Evolutionary conservation across 202 grass and related monocot species (phyloP).

Genomic region (Panicum virgatum): DNA sequence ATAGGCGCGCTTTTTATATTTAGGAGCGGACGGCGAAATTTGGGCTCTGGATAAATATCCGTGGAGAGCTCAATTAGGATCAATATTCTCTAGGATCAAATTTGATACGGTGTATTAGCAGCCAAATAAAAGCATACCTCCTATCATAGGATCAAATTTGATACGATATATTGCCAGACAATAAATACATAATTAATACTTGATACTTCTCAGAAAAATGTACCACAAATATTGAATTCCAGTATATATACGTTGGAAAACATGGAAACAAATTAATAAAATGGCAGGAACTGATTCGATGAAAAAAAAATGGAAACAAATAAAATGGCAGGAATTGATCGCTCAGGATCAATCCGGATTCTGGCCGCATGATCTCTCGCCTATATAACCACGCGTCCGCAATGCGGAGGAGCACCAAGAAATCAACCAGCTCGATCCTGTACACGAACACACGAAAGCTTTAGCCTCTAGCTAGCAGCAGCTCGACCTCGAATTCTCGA

Average conservation of each 20-base stretch:
- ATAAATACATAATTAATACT: not conserved
- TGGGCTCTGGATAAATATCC: no score
- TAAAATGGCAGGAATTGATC: no score
- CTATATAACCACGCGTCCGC: not conserved
- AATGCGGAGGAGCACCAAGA: not conserved
- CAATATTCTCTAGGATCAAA: not conserved
- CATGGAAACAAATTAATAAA: not conserved
- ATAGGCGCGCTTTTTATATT: no score
- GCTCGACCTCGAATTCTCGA: no score
- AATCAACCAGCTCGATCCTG: not conserved
- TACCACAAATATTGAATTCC: not conserved
- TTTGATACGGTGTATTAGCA: not conserved
- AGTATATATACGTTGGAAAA: not conserved
- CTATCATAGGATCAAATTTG: not conserved
- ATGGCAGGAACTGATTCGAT: no score
- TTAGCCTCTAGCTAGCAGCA: not conserved
- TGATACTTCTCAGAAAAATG: not conserved
- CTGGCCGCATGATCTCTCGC: not conserved
- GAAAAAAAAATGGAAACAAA: no score
- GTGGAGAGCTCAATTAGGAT: not conserved
- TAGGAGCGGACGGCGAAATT: no score
- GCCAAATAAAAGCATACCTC: not conserved
- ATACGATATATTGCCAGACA: not conserved
- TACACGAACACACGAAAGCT: not conserved
- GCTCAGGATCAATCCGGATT: not conserved